Percentiles rank a stretch among this genome's conserved stretches.
These are phyloP conservation scores for Omphalea diandra DNA, from an alignment of 441 rosid genomes.

Conservation along the genomic window DNA sequence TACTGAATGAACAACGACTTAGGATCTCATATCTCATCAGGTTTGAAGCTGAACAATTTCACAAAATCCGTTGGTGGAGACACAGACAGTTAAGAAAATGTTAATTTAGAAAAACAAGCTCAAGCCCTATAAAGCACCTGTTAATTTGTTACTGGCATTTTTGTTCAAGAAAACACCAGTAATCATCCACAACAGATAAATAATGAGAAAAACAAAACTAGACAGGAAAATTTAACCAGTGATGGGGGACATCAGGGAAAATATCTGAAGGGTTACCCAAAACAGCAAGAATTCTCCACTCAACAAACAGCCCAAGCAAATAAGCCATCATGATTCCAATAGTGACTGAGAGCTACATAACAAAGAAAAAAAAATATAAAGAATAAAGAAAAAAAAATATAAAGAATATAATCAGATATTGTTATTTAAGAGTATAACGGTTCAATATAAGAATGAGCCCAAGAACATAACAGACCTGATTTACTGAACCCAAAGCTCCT, in stretches of 20 bases:
- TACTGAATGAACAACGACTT: neutral
- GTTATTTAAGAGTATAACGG: constrained; percentile 3
- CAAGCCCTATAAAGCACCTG: neutral
- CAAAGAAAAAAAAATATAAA: no score
- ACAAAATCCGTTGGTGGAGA: neutral
- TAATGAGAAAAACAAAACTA: neutral
- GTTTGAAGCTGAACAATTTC: neutral
- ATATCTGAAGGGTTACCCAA: constrained; percentile 56
- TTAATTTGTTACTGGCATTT: no score
- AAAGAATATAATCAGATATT: neutral
- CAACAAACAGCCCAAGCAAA: constrained; percentile 71
- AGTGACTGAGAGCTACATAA: constrained; percentile 74
- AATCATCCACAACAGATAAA: neutral
- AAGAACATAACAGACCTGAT: constrained; percentile 58
- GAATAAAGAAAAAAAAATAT: no score
- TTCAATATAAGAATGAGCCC: constrained; percentile 9
- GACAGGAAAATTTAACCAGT: neutral
- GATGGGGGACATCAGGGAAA: constrained; percentile 12
- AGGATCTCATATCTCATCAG: constrained; percentile 4
- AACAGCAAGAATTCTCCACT: constrained; percentile 86
- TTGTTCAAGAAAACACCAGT: constrained; percentile 5
- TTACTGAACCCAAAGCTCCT: constrained; percentile 82
- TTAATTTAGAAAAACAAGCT: neutral
- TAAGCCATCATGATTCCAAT: constrained; percentile 88
- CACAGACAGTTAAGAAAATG: neutral